These are phyloP conservation scores for Backusella westeae DNA, from an alignment of 192 early-diverging fungal species.

Conservation along the genomic window DNA sequence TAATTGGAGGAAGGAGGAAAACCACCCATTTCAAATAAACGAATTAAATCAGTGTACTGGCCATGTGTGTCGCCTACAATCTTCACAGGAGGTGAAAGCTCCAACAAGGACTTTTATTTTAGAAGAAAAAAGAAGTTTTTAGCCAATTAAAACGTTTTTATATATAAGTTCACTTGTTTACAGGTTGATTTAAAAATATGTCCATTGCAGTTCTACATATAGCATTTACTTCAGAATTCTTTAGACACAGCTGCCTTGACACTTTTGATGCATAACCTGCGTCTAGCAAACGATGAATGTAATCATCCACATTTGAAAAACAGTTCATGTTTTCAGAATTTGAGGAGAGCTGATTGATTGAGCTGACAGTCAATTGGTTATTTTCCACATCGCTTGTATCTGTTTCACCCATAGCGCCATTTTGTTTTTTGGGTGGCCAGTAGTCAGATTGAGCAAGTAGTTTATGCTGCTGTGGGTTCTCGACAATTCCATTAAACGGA, in stretches of 20 bases:
- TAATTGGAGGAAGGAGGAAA: slow-evolving; percentile 92
- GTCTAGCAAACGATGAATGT: slow-evolving; percentile 81
- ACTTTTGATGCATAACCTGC: slow-evolving; percentile 73
- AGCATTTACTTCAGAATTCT: slow-evolving; percentile 80
- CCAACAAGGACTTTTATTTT: slow-evolving; percentile 50
- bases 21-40: slow-evolving; percentile 92
- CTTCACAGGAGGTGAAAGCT: slow-evolving; percentile 74
- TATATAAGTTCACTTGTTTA: background rate
- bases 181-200: slow-evolving; percentile 88
- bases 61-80: slow-evolving; percentile 96
- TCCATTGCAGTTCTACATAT: slow-evolving; percentile 89
- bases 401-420: background rate
- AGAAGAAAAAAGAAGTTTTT: background rate
- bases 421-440: slow-evolving; percentile 17
- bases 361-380: slow-evolving; percentile 39
- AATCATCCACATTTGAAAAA: slow-evolving; percentile 70
- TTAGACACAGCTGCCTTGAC: slow-evolving; percentile 77
- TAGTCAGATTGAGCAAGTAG: slow-evolving; percentile 22
- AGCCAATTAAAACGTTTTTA: background rate
- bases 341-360: slow-evolving; percentile 36
- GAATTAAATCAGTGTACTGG: slow-evolving; percentile 90
- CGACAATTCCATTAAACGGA: slow-evolving; percentile 16
- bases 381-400: slow-evolving; percentile 19
- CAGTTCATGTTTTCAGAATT: slow-evolving; percentile 21
- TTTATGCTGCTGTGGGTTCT: slow-evolving; percentile 29